Percentiles rank a stretch among this genome's conserved stretches.
Evolutionary conservation across 495 filamentous ascomycete species (phyloP).

Genomic region (Penicillium silybi): DNA sequence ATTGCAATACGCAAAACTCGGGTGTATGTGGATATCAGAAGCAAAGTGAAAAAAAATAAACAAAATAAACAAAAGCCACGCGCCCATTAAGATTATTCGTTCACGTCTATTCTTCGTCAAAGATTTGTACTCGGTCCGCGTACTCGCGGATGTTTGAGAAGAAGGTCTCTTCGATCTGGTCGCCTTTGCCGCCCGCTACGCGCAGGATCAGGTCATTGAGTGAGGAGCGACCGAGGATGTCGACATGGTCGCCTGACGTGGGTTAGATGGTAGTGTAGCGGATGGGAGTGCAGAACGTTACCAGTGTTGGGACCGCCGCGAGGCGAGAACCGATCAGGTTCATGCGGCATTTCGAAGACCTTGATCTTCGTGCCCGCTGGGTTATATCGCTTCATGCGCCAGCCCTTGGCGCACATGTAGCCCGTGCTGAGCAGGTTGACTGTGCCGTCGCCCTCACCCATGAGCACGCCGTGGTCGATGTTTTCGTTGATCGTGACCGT

Average conservation of each 20-base stretch:
- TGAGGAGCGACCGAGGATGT: slow-evolving; percentile 83
- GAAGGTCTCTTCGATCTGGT: slow-evolving; percentile 71
- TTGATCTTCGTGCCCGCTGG: slow-evolving; percentile 77
- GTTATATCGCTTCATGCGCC: slow-evolving; percentile 88
- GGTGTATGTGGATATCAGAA: neutral
- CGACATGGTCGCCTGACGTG: slow-evolving; percentile 77
- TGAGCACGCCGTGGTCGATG: slow-evolving; percentile 80
- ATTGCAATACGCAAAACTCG: neutral
- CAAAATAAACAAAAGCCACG: neutral
- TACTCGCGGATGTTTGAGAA: slow-evolving; percentile 78
- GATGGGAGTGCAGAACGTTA: slow-evolving; percentile 24
- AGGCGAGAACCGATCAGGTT: slow-evolving; percentile 87
- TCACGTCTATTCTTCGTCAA: slow-evolving; percentile 49
- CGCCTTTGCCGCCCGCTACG: slow-evolving; percentile 83
- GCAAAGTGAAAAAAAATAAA: neutral
- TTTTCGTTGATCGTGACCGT: slow-evolving; percentile 60
- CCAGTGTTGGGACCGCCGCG: slow-evolving; percentile 91
- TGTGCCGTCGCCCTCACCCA: slow-evolving; percentile 94
- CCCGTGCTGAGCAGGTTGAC: slow-evolving; percentile 83
- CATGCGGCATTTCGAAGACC: slow-evolving; percentile 92
- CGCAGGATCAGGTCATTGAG: slow-evolving; percentile 88
- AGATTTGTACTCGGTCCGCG: slow-evolving; percentile 73
- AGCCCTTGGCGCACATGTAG: slow-evolving; percentile 96
- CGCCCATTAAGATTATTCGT: neutral
- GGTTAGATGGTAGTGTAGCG: slow-evolving; percentile 1